Conservation (phyloP, 2,329 filamentous ascomycete genomes). For the Claviceps citrina region DNA sequence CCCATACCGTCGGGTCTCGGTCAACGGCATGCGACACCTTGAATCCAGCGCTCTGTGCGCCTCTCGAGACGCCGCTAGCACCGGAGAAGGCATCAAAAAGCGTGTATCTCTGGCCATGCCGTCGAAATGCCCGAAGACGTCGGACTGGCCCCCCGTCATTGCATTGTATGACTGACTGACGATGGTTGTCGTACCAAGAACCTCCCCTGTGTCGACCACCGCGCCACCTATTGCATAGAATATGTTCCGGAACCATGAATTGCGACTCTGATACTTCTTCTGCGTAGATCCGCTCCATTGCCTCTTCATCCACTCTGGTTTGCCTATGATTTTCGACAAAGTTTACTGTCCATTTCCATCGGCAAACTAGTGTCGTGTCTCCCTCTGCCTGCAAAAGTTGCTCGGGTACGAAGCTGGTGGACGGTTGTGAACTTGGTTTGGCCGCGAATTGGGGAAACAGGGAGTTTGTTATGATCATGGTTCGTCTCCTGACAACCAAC, state of each 20-base stretch:
- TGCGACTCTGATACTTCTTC: slow-evolving; percentile 17
- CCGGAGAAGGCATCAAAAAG: slow-evolving; percentile 61
- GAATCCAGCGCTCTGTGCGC: slow-evolving; percentile 43
- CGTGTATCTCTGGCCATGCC: slow-evolving; percentile 37
- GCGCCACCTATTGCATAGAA: slow-evolving; percentile 20
- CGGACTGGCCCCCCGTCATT: not conserved
- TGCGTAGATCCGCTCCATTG: slow-evolving; percentile 17
- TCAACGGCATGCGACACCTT: slow-evolving; percentile 50
- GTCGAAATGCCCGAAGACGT: not conserved
- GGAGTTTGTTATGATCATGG: slow-evolving; percentile 40
- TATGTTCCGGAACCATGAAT: slow-evolving; percentile 16
- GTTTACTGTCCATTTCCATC: slow-evolving; percentile 28
- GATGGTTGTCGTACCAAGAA: slow-evolving; percentile 11
- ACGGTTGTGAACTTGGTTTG: not conserved
- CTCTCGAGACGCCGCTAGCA: slow-evolving; percentile 54
- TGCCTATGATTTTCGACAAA: slow-evolving; percentile 12
- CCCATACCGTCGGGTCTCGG: slow-evolving; percentile 36
- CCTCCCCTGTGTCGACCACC: slow-evolving; percentile 16
- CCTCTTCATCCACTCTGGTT: slow-evolving; percentile 21
- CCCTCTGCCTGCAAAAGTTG: not conserved
- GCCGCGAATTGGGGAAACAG: slow-evolving; percentile 25
- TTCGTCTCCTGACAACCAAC: slow-evolving; percentile 24
- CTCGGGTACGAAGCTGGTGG: slow-evolving; percentile 11
- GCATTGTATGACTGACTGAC: not conserved
- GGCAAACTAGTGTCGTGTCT: slow-evolving; percentile 27